These are phyloP conservation scores for Mycena polygramma DNA, from an alignment of 768 basidiomycete species.

Conservation along the genomic window DNA sequence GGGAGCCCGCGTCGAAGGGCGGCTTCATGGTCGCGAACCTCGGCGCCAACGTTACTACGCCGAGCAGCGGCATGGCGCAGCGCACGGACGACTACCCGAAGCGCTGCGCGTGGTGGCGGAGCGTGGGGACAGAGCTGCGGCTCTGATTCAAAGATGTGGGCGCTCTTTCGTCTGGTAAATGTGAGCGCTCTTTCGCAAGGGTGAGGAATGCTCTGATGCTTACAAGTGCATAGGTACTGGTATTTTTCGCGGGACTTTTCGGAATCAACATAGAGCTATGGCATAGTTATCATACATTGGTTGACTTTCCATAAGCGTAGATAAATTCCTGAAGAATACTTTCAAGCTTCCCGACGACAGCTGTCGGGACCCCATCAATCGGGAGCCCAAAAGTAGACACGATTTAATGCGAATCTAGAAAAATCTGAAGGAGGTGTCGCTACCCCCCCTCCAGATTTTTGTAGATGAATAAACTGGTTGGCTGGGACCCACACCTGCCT, in stretches of 20 bases:
- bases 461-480: too few species aligned
- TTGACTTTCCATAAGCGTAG: too few species aligned
- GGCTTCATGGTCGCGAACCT: conserved; percentile 30
- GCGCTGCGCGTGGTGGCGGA: conserved; percentile 39
- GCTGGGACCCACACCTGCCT: too few species aligned
- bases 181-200: background rate
- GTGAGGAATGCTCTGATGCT: background rate
- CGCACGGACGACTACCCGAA: conserved; percentile 16
- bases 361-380: too few species aligned
- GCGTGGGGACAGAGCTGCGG: conserved; percentile 31
- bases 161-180: background rate
- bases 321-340: too few species aligned
- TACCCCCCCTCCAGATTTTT: too few species aligned
- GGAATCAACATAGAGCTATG: too few species aligned
- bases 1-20: conserved; percentile 33
- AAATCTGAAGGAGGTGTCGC: too few species aligned
- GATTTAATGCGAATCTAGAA: too few species aligned
- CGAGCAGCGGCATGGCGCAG: conserved; percentile 24
- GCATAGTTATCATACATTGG: too few species aligned
- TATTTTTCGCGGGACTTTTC: background rate
- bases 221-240: background rate
- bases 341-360: too few species aligned
- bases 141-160: conserved; percentile 23
- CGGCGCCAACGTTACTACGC: background rate
- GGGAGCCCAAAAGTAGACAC: too few species aligned